These are phyloP conservation scores for Fomes fomentarius DNA, from an alignment of 1,284 basidiomycete genomes.

Conservation along the genomic window DNA sequence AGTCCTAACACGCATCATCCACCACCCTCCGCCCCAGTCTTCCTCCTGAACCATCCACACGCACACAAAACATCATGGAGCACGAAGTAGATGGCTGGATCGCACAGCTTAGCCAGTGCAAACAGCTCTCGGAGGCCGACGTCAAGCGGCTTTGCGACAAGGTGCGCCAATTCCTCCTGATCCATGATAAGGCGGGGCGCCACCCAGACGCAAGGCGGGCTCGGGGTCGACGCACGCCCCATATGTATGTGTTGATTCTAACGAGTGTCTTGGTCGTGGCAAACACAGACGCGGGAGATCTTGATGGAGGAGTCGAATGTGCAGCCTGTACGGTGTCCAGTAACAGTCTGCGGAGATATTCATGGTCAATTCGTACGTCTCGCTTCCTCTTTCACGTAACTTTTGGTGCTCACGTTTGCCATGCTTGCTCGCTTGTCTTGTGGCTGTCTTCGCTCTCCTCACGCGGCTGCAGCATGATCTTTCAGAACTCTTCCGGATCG, in stretches of 20 bases:
- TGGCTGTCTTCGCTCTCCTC: background rate
- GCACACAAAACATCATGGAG: slow-evolving; percentile 55
- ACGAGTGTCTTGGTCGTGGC: slow-evolving; percentile 22
- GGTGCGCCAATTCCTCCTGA: slow-evolving; percentile 56
- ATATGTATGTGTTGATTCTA: slow-evolving; percentile 17
- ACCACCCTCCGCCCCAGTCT: slow-evolving; percentile 24
- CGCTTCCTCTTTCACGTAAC: slow-evolving; percentile 24
- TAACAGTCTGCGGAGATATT: slow-evolving; percentile 97
- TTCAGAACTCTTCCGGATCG: slow-evolving; percentile 98
- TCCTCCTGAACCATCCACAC: slow-evolving; percentile 12
- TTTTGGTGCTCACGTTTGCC: slow-evolving; percentile 12
- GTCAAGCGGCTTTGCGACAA: slow-evolving; percentile 99
- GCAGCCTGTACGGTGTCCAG: slow-evolving; percentile 96
- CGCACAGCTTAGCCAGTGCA: slow-evolving; percentile 96
- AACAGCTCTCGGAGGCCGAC: slow-evolving; percentile 94
- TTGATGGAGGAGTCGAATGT: slow-evolving; percentile 98
- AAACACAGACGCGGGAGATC: slow-evolving; percentile 88
- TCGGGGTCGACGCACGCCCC: slow-evolving; percentile 14
- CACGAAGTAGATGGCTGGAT: slow-evolving; percentile 94
- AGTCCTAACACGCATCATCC: slow-evolving; percentile 30
- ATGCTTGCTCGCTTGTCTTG: slow-evolving; percentile 4
- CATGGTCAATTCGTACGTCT: slow-evolving; percentile 98
- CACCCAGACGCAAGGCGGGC: slow-evolving; percentile 19
- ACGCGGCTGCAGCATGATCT: slow-evolving; percentile 83
- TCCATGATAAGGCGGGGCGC: slow-evolving; percentile 35